Evolutionary conservation across 192 early-diverging fungal genomes (phyloP).

Genomic region (Coemansia sp.): DNA sequence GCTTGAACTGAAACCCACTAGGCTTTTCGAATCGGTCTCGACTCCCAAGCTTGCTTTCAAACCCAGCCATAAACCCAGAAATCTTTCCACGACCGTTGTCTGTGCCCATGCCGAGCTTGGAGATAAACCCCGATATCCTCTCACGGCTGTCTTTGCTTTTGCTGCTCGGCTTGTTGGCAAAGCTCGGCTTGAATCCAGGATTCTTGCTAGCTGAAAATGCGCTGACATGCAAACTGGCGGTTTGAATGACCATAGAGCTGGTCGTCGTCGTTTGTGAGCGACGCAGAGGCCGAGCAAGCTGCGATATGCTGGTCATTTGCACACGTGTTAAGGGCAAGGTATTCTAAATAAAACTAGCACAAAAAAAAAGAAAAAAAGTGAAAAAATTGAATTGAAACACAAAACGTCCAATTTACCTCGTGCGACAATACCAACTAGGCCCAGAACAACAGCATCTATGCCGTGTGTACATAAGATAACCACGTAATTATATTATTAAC

Average conservation of each 20-base stretch:
- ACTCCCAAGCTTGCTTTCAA: background rate
- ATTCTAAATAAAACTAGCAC: too few relatives aligned
- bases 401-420: too few relatives aligned
- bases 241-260: background rate
- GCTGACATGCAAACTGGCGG: background rate
- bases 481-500: too few relatives aligned
- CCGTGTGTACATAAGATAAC: too few relatives aligned
- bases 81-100: background rate
- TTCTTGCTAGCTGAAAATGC: background rate
- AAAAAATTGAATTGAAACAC: too few relatives aligned
- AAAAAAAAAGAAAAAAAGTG: too few relatives aligned
- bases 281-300: background rate
- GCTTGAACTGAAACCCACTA: too few relatives aligned
- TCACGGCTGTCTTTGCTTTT: background rate
- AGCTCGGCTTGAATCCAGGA: background rate
- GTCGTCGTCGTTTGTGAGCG: background rate
- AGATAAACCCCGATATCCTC: background rate
- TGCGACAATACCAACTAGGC: too few relatives aligned
- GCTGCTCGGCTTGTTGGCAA: background rate
- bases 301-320: background rate
- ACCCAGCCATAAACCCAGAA: background rate
- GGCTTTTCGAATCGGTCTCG: background rate
- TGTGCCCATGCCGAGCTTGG: background rate
- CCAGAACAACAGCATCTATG: too few relatives aligned
- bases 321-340: too few relatives aligned